Base-by-base conservation (phyloP, 805 yeast species). In the Candida easanensis region DNA sequence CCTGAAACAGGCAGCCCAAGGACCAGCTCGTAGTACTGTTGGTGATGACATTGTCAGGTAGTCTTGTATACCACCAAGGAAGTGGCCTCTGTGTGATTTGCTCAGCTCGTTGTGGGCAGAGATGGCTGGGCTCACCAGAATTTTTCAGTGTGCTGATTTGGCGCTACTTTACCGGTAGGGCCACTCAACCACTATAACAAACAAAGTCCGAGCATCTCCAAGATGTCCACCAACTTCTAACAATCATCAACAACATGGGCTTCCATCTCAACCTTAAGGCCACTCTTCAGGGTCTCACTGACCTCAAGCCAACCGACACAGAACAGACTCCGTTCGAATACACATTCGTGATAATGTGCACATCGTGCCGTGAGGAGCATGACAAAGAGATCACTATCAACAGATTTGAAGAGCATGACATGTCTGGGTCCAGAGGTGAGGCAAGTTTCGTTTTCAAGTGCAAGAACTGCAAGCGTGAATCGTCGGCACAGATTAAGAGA, bases 401-500 rank as follows among this genome's bases (percentile, higher is more conserved):
- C 61, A 65, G 79, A 44, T 77, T 74, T 51, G 96, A 84, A 51
- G 63, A 68, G 39, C 80, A 80, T 61, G 86, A 80, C 33, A 58
- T 88, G 20, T 61, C 75, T 2, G 88, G 87, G 0, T 77, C 90
- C 33, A 74, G 81, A 48, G 97, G 97, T 13, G 87, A 81, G 47
- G 95, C 96, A 7, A 86, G 82, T 49, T 87, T 89, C 57, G 82
- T 84, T 4, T 81, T 85, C 73, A 77, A 78, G 50, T 88, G 97
- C 62, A 77, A 78, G 46, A 68, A 70, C 48, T 88, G 97, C 64
- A 62, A 53, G 6, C 51, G 55, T 33, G 59, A 59, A 18, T 54
- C 58, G 5, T 49, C 57, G 3, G 60, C 58, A 1, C 42, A 54
- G 21, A 56, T 59, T n/a, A 31, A 35, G n/a, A 48, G 55, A 40